Evolutionary conservation across 2,329 filamentous ascomycete species (phyloP).

Genomic region (Ceratocystis cubensis): DNA sequence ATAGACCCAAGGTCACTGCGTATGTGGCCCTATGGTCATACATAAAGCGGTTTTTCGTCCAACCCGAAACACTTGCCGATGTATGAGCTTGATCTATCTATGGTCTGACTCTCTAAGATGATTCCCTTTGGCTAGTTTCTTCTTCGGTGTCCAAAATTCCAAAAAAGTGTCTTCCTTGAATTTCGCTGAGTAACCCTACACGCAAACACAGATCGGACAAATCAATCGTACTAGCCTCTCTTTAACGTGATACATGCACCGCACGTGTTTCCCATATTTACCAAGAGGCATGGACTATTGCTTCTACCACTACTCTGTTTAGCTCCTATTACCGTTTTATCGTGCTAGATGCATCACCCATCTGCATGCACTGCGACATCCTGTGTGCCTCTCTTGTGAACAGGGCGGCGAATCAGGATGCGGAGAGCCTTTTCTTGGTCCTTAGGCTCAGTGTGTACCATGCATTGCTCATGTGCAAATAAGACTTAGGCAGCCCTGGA

Average conservation of each 20-base stretch:
- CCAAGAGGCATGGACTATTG: no score
- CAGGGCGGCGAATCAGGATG: slow-evolving; percentile 3
- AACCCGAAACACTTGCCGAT: no score
- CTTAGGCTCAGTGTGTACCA: background rate
- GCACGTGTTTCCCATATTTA: background rate
- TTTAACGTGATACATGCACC: background rate
- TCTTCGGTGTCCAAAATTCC: no score
- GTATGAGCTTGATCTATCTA: no score
- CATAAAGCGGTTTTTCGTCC: no score
- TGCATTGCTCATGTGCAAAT: background rate
- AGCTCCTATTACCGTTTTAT: background rate
- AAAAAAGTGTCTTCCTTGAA: no score
- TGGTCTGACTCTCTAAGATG: no score
- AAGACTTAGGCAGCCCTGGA: background rate
- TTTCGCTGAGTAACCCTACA: background rate
- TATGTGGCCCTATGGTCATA: no score
- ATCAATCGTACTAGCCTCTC: background rate
- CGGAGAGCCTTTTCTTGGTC: background rate
- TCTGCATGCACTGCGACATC: slow-evolving; percentile 1
- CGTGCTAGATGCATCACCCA: background rate
- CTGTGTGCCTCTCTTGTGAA: background rate
- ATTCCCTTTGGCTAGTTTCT: no score
- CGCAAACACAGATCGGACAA: background rate
- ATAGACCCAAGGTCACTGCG: no score
- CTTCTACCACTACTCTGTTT: no score